Conservation (phyloP, 352 stramenopile species). For the Phytophthora megakarya region DNA sequence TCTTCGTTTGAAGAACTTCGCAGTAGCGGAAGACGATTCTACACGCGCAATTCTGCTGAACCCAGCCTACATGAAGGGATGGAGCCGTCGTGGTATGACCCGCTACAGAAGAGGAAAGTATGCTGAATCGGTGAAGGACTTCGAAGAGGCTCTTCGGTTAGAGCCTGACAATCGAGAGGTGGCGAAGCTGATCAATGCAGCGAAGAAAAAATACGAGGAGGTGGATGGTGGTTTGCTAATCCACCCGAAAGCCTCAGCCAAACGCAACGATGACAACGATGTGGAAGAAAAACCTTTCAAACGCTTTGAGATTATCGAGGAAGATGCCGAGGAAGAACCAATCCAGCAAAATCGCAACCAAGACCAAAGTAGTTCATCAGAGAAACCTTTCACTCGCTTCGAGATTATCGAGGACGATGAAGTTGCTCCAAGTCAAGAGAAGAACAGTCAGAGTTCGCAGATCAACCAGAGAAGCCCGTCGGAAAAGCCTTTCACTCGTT, state of each 20-base stretch:
- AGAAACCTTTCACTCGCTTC: constrained; percentile 60
- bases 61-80: constrained; percentile 87
- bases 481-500: constrained; percentile 53
- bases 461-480: constrained; percentile 5
- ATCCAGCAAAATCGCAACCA: constrained; percentile 13
- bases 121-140: constrained; percentile 80
- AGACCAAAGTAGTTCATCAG: constrained; percentile 1
- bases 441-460: not conserved
- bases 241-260: constrained; percentile 31
- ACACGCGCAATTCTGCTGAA: constrained; percentile 77
- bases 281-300: constrained; percentile 46
- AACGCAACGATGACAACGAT: not conserved
- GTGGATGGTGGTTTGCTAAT: constrained; percentile 49
- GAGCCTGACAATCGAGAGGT: constrained; percentile 78
- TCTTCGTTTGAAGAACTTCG: constrained; percentile 84
- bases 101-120: constrained; percentile 89
- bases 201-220: constrained; percentile 70
- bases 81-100: constrained; percentile 86
- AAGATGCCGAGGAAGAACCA: constrained; percentile 32
- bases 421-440: constrained; percentile 11
- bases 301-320: constrained; percentile 76
- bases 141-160: constrained; percentile 65
- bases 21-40: constrained; percentile 88
- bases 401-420: constrained; percentile 61
- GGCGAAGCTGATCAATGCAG: constrained; percentile 80